phyloP scores from a whole-genome alignment of 2,329 filamentous ascomycete genomes.

The Cordyceps militaris region DNA sequence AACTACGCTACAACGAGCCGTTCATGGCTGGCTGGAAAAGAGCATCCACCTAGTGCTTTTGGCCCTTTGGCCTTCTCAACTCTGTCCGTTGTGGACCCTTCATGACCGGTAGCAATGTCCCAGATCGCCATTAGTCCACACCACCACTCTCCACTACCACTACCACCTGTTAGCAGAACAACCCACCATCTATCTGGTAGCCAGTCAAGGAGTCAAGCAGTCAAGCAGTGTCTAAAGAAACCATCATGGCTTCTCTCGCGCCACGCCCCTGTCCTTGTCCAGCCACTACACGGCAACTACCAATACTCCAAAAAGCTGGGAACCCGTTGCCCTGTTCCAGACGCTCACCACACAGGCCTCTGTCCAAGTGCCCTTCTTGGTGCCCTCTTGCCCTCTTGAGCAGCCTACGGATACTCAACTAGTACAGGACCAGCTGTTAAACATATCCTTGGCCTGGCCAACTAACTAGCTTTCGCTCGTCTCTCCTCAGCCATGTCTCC shows the following conservation, averaged over 20 bases:
- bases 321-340: slow-evolving; percentile 10
- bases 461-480: neutral
- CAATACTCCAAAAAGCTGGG: slow-evolving; percentile 5
- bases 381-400: no score
- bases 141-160: neutral
- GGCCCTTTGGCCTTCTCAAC: no score
- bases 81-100: slow-evolving; percentile 1
- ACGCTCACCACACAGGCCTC: neutral
- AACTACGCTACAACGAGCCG: neutral
- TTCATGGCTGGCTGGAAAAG: neutral
- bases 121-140: slow-evolving; percentile 12
- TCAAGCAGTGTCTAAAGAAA: neutral
- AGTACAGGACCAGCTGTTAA: no score
- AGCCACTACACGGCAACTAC: slow-evolving; percentile 9
- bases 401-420: no score
- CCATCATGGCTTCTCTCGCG: neutral
- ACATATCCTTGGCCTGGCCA: neutral
- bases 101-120: slow-evolving; percentile 11
- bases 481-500: neutral
- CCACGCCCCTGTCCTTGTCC: neutral
- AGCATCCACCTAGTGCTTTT: slow-evolving; percentile 3
- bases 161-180: neutral
- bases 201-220: neutral
- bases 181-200: neutral
- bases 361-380: neutral